These are phyloP conservation scores for Penicillium ochrochloron DNA, from an alignment of 495 filamentous ascomycete genomes.

Conservation along the genomic window DNA sequence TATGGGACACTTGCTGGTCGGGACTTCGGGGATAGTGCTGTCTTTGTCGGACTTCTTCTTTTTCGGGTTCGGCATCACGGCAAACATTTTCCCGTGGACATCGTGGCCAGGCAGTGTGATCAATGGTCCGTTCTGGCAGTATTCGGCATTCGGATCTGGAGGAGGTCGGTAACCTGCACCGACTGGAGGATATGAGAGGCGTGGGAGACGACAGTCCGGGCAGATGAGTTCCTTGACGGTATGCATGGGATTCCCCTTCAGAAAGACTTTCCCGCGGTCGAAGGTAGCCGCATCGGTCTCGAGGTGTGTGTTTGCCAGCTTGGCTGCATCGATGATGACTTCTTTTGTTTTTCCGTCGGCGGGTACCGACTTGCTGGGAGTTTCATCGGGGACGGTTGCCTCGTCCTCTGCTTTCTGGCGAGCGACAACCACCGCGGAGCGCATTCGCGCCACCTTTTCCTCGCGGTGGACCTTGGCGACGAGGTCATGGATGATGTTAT, in stretches of 20 bases:
- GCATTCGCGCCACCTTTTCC: slow-evolving; percentile 72
- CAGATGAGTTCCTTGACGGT: slow-evolving; percentile 73
- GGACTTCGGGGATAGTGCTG: slow-evolving; percentile 48
- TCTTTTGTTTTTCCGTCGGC: slow-evolving; percentile 39
- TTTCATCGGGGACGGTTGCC: slow-evolving; percentile 41
- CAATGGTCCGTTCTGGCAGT: slow-evolving; percentile 78
- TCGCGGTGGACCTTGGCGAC: slow-evolving; percentile 73
- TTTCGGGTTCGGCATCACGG: slow-evolving; percentile 60
- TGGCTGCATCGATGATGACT: slow-evolving; percentile 42
- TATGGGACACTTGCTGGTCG: slow-evolving; percentile 71
- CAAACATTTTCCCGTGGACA: slow-evolving; percentile 81
- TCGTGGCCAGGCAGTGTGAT: slow-evolving; percentile 75
- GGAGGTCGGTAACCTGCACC: slow-evolving; percentile 63
- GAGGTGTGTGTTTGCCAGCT: slow-evolving; percentile 52
- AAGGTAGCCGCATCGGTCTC: slow-evolving; percentile 74
- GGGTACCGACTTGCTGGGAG: slow-evolving; percentile 34
- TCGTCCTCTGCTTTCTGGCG: slow-evolving; percentile 67
- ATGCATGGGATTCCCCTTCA: slow-evolving; percentile 77
- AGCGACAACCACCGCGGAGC: slow-evolving; percentile 72
- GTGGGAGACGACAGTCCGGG: slow-evolving; percentile 66
- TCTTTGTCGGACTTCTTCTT: slow-evolving; percentile 50
- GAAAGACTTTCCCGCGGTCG: slow-evolving; percentile 69
- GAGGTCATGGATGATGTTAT: slow-evolving; percentile 74
- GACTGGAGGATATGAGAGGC: slow-evolving; percentile 64
- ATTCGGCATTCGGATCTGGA: slow-evolving; percentile 62